Percentiles rank a stretch among this genome's conserved stretches.
Evolutionary conservation across 441 rosid genomes (phyloP).

Genomic region (Gossypium schwendimanii): DNA sequence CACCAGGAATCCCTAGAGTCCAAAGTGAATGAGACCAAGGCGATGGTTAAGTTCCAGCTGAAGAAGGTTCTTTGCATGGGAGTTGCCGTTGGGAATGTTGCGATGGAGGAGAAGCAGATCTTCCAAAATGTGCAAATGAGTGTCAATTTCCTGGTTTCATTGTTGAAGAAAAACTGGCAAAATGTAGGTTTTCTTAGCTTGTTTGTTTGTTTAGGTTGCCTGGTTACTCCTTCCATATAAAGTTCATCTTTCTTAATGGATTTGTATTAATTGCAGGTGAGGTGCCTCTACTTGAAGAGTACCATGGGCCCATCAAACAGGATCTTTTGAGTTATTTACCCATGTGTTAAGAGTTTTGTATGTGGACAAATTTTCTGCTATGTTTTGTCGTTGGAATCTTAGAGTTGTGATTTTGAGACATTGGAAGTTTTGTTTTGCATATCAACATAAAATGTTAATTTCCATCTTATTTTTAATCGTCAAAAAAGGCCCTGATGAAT

Average conservation of each 20-base stretch:
- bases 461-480: no score
- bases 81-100: slow-evolving; percentile 79
- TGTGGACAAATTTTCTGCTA: neutral
- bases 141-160: slow-evolving; percentile 80
- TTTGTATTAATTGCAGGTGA: neutral
- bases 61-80: slow-evolving; percentile 99
- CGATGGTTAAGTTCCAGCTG: slow-evolving; percentile 80
- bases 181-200: slow-evolving; percentile 44
- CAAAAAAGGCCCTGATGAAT: no score
- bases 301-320: neutral
- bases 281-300: neutral
- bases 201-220: neutral
- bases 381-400: neutral
- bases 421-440: neutral
- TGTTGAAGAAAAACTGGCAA: slow-evolving; percentile 96
- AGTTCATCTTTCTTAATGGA: neutral
- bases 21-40: slow-evolving; percentile 94
- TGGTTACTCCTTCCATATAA: neutral
- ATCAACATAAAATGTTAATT: neutral
- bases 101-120: slow-evolving; percentile 91
- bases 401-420: neutral
- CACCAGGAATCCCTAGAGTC: slow-evolving; percentile 89
- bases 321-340: neutral
- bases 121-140: slow-evolving; percentile 96
- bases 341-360: neutral